Conservation (phyloP, 1,284 basidiomycete genomes). For the Entoloma clypeatum region DNA sequence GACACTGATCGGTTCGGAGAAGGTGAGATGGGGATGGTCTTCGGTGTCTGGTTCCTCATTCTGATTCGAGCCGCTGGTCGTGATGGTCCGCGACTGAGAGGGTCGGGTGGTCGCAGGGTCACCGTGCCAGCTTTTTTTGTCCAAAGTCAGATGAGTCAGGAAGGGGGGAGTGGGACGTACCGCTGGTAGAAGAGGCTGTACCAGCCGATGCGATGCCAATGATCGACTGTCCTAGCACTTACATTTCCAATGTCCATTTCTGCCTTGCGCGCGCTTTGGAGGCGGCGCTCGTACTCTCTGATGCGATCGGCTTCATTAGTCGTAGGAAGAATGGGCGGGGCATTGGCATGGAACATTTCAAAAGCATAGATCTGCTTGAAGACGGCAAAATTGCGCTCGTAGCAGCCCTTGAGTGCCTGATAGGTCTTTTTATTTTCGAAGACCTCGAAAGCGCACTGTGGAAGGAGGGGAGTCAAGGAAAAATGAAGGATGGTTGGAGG, state of each 20-base stretch:
- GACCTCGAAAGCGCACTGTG: conserved; percentile 61
- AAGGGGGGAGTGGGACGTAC: conserved; percentile 29
- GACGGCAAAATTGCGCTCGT: conserved; percentile 73
- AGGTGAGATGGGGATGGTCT: conserved; percentile 42
- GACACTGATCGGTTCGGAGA: conserved; percentile 31
- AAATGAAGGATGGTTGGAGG: not conserved
- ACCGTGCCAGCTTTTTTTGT: conserved; percentile 49
- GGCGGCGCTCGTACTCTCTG: conserved; percentile 59
- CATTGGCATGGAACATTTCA: conserved; percentile 49
- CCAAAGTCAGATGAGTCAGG: conserved; percentile 9
- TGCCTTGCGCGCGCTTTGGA: conserved; percentile 56
- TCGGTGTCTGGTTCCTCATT: conserved; percentile 43
- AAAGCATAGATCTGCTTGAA: conserved; percentile 76
- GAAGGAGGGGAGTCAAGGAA: conserved; percentile 1
- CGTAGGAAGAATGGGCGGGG: conserved; percentile 32
- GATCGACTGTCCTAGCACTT: conserved; percentile 64
- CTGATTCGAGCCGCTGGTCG: conserved; percentile 24
- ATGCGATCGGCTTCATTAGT: conserved; percentile 56
- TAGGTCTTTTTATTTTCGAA: conserved; percentile 73
- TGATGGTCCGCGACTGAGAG: conserved; percentile 32
- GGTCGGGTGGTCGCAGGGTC: conserved; percentile 55
- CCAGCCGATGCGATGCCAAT: conserved; percentile 73
- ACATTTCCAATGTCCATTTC: conserved; percentile 68
- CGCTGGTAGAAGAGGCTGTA: conserved; percentile 63
- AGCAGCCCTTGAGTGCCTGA: conserved; percentile 75